Evolutionary conservation across 1,284 basidiomycete genomes (phyloP), one percentile per base, ranked within the genome.

Genomic region (Rhodotorula glutinis): DNA sequence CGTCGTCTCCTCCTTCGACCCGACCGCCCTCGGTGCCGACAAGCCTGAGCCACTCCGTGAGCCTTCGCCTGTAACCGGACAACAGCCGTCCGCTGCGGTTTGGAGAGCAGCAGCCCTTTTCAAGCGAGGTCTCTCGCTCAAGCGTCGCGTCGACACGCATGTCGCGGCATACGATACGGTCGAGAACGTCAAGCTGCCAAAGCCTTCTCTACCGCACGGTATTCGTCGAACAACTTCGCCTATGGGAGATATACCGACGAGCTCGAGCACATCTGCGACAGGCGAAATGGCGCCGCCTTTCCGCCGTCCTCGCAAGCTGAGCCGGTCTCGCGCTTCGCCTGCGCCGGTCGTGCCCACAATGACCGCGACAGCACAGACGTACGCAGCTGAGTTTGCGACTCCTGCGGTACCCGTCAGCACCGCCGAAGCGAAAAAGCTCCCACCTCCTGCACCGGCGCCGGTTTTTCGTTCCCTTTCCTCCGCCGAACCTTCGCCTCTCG

Each of bases 111-210:
- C 52, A 53, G 30, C 41, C 43, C 49, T 60, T 8, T 46, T 65
- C 21, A 27, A 41, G 10, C 63, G 63, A 11, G 63, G 43, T 0
- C 53, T 57, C 40, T 53, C 30, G 29, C 47, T 60, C 38, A 63
- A 66, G 49, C 55, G 67, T 1, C 60, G 67, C 10, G 57, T 69
- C 51, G 67, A 69, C 23, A 57, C 60, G 30, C 67, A 57, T 38
- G 25, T 66, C n/a, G 63, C 60, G 4, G 60, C 67, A 21, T 58
- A 65, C 67, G 60, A 60, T 27, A 49, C 43, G 17, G 60, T 57
- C 27, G 40, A 33, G 29, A 49, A 52, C 27, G 38, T 62, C 5
- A 17, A 41, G 23, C 21, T 61, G 7, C 53, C 64, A 8, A 66
- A 66, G 27, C 65, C 65, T 19, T 33, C 65, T 4, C 25, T 62